Base-by-base conservation (phyloP, 805 yeast genomes). In the Sungouiozyma ichnusensis region DNA sequence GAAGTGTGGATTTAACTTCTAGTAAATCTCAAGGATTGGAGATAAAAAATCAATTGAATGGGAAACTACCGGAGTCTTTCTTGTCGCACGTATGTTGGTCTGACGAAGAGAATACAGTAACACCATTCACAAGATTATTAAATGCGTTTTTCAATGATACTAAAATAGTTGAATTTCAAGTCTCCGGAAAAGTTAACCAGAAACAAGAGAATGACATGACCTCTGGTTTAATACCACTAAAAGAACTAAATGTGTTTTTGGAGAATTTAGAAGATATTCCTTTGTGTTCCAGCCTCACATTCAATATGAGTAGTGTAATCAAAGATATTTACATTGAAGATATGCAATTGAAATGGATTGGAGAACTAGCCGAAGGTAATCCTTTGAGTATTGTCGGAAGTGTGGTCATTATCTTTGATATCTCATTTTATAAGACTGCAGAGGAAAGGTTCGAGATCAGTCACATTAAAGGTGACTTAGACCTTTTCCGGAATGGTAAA, bases 391-490 rank as follows among this genome's bases (percentile, higher is more conserved):
- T 70, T n/a, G 55, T 55, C 38, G 76, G 74, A 1, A 58, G 60
- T n/a, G 54, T 70, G 4, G 49, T 55, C 18, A 55, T 65, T 1
- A 48, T 55, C 16, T 41, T 69, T 4, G 52, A 53, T 20, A 15
- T 65, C 3, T 66, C 71, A 3, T 56, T 55, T 39, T 53, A 57
- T 16, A 47, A 62, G 15, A 54, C 59, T 3, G 33, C 45, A 1
- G 45, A 49, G 13, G 47, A 52, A 15, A 46, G 45, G 6, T 35
- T 71, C 1, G 44, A 51, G 2, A 69, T 72, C 1, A 48, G 57
- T 3, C 53, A 60, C 14, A 58, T 73, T 1, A 64, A 65, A 42
- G 79, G 79, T 5, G 40, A 51, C 3, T 64, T 73, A 11, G 58
- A 60, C 34, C 52, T 76, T 32, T 63, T 51, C 39, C 70, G 71